phyloP scores from a whole-genome alignment of 2,329 filamentous ascomycete genomes.

The Neonectria magnoliae region DNA sequence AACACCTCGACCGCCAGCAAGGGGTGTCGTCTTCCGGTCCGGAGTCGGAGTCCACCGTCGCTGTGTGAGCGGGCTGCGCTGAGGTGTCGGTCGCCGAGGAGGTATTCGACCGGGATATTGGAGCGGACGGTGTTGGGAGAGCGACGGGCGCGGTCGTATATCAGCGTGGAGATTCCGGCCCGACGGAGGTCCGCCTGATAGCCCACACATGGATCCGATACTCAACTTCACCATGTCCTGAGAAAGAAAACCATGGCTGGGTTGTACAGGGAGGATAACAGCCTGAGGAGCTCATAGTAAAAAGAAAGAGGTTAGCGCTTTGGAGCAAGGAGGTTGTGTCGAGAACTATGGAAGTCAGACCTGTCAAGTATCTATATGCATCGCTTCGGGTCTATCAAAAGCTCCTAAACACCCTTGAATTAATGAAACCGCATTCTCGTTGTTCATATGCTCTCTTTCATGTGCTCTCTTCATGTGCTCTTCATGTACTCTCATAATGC shows the following conservation, averaged over 20 bases:
- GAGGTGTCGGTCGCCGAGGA: not conserved
- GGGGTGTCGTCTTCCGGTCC: not conserved
- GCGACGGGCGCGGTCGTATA: not conserved
- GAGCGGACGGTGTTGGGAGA: not conserved
- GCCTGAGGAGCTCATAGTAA: no score
- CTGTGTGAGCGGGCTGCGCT: not conserved
- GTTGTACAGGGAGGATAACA: no score
- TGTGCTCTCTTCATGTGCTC: not conserved
- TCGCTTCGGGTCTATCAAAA: not conserved
- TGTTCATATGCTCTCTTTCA: not conserved
- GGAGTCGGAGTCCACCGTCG: not conserved
- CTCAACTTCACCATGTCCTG: not conserved
- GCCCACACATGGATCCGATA: not conserved
- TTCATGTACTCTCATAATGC: not conserved
- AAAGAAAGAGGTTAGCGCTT: not conserved
- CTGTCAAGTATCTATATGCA: not conserved
- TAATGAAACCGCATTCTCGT: no score
- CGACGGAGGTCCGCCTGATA: not conserved
- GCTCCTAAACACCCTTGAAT: not conserved
- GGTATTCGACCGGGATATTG: not conserved
- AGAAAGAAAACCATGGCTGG: not conserved
- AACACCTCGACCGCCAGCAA: no score
- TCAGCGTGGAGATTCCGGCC: slow-evolving; percentile 3
- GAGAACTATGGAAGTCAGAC: not conserved
- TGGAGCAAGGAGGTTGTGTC: not conserved